Conservation (phyloP, 2,329 filamentous ascomycete genomes). For the Clonostachys solani region DNA sequence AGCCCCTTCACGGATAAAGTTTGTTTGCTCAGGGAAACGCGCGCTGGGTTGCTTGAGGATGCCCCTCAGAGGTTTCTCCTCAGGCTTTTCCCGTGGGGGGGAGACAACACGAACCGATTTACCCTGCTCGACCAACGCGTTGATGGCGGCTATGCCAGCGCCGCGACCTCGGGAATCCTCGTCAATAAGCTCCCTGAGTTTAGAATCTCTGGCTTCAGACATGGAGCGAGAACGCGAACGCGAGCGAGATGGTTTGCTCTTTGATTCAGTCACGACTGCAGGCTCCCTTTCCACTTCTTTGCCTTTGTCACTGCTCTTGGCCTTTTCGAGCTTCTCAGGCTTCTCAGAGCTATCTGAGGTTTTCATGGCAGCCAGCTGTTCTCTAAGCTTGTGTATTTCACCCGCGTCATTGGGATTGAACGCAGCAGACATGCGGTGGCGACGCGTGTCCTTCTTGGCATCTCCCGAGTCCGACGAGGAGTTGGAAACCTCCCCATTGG, state of each 20-base stretch:
- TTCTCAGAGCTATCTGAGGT: constrained; percentile 1
- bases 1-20: constrained; percentile 82
- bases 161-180: constrained; percentile 38
- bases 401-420: constrained; percentile 51
- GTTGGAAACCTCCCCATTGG: constrained; percentile 24
- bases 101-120: constrained; percentile 66
- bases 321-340: not conserved
- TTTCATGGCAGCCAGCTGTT: constrained; percentile 40
- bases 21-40: constrained; percentile 82
- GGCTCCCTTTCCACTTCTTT: not conserved
- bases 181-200: not conserved
- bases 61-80: constrained; percentile 70
- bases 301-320: not conserved
- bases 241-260: not conserved
- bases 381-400: constrained; percentile 43
- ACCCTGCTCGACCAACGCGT: constrained; percentile 19
- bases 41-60: constrained; percentile 80
- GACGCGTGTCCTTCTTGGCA: constrained; percentile 28
- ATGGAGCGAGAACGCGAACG: not conserved
- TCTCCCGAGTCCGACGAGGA: constrained; percentile 34
- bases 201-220: constrained; percentile 4
- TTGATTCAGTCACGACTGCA: not conserved
- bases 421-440: constrained; percentile 27
- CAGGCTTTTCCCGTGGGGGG: constrained; percentile 59
- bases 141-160: constrained; percentile 9